Evolutionary conservation across 176 grass and related monocot species (phyloP), one percentile per base, ranked within the genome.

Genomic region (Otatea glauca): DNA sequence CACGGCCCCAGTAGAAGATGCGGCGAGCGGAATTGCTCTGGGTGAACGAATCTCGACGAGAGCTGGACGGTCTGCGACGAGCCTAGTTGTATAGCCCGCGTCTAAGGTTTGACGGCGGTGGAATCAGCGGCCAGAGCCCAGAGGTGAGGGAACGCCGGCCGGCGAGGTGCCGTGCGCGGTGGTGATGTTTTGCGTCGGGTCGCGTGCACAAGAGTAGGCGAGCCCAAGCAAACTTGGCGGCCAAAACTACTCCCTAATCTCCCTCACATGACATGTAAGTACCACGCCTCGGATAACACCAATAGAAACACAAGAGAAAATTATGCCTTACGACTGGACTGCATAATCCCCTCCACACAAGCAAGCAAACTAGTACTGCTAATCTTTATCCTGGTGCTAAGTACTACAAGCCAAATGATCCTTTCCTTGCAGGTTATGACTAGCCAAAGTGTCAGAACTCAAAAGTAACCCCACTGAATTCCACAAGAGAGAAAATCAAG

Each of bases 151-250:
- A 29, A 27, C 23, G 59, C 60, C 38, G 65, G 8, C 38, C 84
- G 68, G 84, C 9, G 56, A 86, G 67, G 18, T 72, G 68, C 42
- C 76, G 42, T 63, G 70, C 50, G 39, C 2, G 50, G 68, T 17
- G 64, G 12, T 35, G 78, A 42, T 42, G 70, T 17, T 56, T 56
- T 9, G 79, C 65, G 27, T 49, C 20, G 41, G 9, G 25, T 41
- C 3, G 38, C 66, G 66, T 82, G 80, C 80, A 21, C 67, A 15
- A 23, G 34, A 24, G 35, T 3, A 56, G 4, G 66, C 17, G 21
- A 9, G 0, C 61, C 38, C 17, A 18, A 50, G 15, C 60, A 42
- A n/a, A 32, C 47, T 43, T 74, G 0, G 56, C 29, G 45, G 60
- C 70, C 2, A 37, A 53, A 32, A 9, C 18, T 37, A 25, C 17